These are phyloP conservation scores for Carex parvula DNA, from an alignment of 176 grass and related monocot genomes.

Conservation along the genomic window DNA sequence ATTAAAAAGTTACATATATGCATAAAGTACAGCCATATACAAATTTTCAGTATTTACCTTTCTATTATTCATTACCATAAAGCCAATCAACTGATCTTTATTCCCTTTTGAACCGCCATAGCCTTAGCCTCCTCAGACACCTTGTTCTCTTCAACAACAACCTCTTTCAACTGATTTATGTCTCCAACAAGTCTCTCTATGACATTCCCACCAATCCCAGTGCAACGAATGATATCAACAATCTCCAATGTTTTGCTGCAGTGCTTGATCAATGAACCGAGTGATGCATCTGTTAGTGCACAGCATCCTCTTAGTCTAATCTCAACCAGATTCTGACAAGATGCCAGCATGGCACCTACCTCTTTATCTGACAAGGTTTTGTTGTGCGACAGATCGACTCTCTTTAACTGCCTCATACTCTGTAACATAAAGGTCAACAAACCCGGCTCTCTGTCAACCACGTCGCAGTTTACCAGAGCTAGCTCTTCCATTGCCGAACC, in stretches of 20 bases:
- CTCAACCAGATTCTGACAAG: slow-evolving; percentile 60
- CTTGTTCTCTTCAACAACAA: slow-evolving; percentile 54
- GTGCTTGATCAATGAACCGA: slow-evolving; percentile 52
- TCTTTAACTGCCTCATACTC: slow-evolving; percentile 59
- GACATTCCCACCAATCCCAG: slow-evolving; percentile 33
- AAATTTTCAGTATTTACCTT: slow-evolving; percentile 4
- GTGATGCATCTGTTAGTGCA: slow-evolving; percentile 34
- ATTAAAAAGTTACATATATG: neutral
- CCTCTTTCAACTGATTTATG: slow-evolving; percentile 38
- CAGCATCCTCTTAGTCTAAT: slow-evolving; percentile 75
- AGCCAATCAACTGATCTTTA: slow-evolving; percentile 44
- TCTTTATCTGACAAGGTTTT: slow-evolving; percentile 68
- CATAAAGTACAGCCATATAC: slow-evolving; percentile 22
- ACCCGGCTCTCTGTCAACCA: slow-evolving; percentile 66
- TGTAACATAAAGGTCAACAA: slow-evolving; percentile 77
- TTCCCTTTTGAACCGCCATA: slow-evolving; percentile 38
- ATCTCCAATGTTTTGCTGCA: slow-evolving; percentile 53
- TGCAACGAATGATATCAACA: slow-evolving; percentile 58
- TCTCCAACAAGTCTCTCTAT: slow-evolving; percentile 47
- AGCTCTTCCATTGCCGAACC: slow-evolving; percentile 73
- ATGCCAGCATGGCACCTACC: slow-evolving; percentile 72
- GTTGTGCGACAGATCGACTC: slow-evolving; percentile 82
- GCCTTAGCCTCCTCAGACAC: slow-evolving; percentile 39
- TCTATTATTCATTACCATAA: neutral
- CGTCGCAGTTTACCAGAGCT: slow-evolving; percentile 80